Evolutionary conservation across 1,284 basidiomycete genomes (phyloP), one percentile per base, ranked within the genome.

Genomic region (Puccinia hordei): DNA sequence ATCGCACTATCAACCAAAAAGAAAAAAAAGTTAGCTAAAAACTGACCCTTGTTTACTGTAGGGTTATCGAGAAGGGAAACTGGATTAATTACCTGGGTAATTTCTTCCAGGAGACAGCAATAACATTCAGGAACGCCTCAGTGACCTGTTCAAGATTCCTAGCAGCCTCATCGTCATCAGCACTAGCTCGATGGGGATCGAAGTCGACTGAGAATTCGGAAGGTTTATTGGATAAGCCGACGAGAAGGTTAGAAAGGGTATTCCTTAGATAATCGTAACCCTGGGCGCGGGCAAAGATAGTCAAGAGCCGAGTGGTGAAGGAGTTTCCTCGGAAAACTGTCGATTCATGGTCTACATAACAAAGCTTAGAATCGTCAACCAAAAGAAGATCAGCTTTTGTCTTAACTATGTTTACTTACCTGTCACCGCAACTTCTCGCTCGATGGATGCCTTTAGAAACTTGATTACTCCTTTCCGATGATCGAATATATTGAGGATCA

Each of bases 401-500:
- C n/a, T n/a, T n/a, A n/a, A n/a, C n/a, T n/a, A n/a, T n/a, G n/a
- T n/a, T n/a, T n/a, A 82, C 86, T 82, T 83, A 93, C 93, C 90
- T 63, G 92, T 93, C 72, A 89, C 88, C 24, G 89, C 88, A 55
- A 97, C 90, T 86, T 97, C 94, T 77, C 91, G 88, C 83, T 94
- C 92, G 82, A 96, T 91, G 87, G 95, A 90, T 8, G 90, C 88
- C 85, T 93, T 93, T 83, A 96, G 88, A 51, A 97, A 87, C 51
- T 87, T 88, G 85, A 95, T 88, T 44, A 95, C 86, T 2, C 90
- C 85, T 13, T 86, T 88, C 24, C 91, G 90, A 2, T 91, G 91
- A 84, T 95, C 92, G 84, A 94, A 94, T 27, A 94, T 87, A 82
- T 95, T 93, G 83, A 96, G 89, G 73, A 97, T 87, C n/a, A 95